Evolutionary conservation across 2,329 filamentous ascomycete genomes (phyloP), one percentile per base, ranked within the genome.

Genomic region (Colletotrichum sp.): DNA sequence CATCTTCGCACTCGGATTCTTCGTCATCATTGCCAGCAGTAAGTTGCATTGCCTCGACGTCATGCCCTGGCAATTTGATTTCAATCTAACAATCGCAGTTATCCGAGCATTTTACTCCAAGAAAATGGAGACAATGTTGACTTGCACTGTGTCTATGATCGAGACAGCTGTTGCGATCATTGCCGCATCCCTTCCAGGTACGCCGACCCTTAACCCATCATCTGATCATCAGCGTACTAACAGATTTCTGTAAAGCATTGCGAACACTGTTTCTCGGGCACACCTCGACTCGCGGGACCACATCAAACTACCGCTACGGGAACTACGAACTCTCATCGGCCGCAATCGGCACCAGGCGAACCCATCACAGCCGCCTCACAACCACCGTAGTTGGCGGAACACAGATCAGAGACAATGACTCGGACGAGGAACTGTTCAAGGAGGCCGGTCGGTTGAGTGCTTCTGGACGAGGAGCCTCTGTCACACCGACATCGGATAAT

Each of bases 91-190:
- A 7, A 24, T 2, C 2, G 0, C 21, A 83, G 81, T 84, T 3
- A 81, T 85, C 26, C 82, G 83, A 75, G 83, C 83, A 6, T 83
- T 83, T 28, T 85, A 81, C 32, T 84, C 82, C 0, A 81, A 82
- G 69, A 78, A 78, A 6, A 81, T 82, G 68, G 81, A 84, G 70
- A 84, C 82, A 1, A 85, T 85, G 83, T 66, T 85, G 44, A 84
- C 83, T 3, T 85, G 83, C 75, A 85, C 83, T 1, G 83, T 85
- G 21, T 84, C 82, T 6, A 85, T 85, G 83, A 79, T 84, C n/a
- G 83, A 85, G 68, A 83, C 83, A 0, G 79, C 84, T 6, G 82
- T 86, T 9, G 84, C 85, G 2, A 85, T 87, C 39, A 86, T 87
- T 12, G 84, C 84, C 2, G 81, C 83, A 4, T 86, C 83, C n/a